Evolutionary conservation across 2,329 filamentous ascomycete genomes (phyloP).

Genomic region (Myriosclerotinia duriaeana): DNA sequence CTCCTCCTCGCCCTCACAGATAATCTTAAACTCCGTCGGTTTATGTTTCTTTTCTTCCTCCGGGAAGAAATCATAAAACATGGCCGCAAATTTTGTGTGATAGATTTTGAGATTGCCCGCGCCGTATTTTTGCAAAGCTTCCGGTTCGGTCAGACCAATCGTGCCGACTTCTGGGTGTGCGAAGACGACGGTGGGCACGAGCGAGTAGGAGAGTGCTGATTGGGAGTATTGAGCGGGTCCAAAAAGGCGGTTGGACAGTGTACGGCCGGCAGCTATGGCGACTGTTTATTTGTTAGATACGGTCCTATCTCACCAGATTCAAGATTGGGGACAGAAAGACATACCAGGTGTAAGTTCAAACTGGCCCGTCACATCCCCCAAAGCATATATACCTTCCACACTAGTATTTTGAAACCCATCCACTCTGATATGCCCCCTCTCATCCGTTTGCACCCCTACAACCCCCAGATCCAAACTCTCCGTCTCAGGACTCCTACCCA

Average conservation of each 20-base stretch:
- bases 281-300: conserved; percentile 40
- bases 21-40: conserved; percentile 52
- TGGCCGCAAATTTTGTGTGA: conserved; percentile 49
- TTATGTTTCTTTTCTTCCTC: conserved; percentile 51
- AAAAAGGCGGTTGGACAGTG: conserved; percentile 51
- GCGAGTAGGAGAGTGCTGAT: conserved; percentile 49
- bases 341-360: conserved; percentile 51
- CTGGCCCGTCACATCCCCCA: conserved; percentile 53
- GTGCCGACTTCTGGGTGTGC: conserved; percentile 52
- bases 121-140: conserved; percentile 49
- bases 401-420: conserved; percentile 53
- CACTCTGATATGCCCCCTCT: conserved; percentile 46
- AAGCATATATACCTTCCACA: conserved; percentile 48
- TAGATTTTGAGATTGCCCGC: conserved; percentile 52
- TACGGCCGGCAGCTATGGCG: conserved; percentile 52
- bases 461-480: conserved; percentile 45
- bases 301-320: background rate
- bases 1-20: conserved; percentile 50
- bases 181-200: conserved; percentile 54
- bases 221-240: conserved; percentile 47
- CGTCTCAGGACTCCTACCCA: conserved; percentile 49
- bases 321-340: conserved; percentile 18
- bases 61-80: conserved; percentile 50
- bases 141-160: conserved; percentile 50
- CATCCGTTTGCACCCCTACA: conserved; percentile 45